Base-by-base conservation (phyloP, 257 asterid genomes). In the Plantago ovata region DNA sequence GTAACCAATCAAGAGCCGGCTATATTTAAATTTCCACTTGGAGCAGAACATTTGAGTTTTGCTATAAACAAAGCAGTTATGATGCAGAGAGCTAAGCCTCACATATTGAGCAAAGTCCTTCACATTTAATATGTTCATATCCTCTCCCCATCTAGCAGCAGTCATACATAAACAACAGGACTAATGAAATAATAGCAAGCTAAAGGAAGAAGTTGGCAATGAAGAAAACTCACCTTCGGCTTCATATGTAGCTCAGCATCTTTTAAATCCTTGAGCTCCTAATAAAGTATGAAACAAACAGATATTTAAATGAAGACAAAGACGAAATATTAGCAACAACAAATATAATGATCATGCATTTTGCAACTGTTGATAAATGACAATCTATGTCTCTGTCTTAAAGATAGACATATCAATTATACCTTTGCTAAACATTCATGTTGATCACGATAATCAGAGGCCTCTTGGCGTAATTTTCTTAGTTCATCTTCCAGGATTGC, bases 201-300 rank as follows among this genome's bases (percentile, higher is more conserved):
- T 45, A n/a, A 48, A 61, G 36, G 43, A 40, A 23, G 22, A 28
- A 65, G n/a, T n/a, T n/a, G 57, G 63, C 59, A 50, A 64, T 71
- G 16, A 53, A 38, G 62, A 40, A 19, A 56, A 43, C 69, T 65
- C 32, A 82, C 98, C 98, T 86, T 93, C 67, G 94, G 86, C 73
- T 86, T 93, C 86, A 81, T 79, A 69, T 80, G 87, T 69, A 65
- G 95, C 72, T 92, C 98, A 61, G 46, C 39, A 51, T 93, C 98
- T 75, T 86, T 93, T 39, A 82, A 59, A 63, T 82, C 91, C 84
- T 86, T 86, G 60, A 88, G 79, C 75, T 89, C 98, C 98, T 92
- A 87, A 68, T 41, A 51, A 56, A 44, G 67, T 13, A 60, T 65
- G 65, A 60, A 15, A 45, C 7, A 66, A 63, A 59, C 40, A 53